These are phyloP conservation scores for Saturnispora diversa DNA, from an alignment of 805 yeast genomes.

Conservation along the genomic window DNA sequence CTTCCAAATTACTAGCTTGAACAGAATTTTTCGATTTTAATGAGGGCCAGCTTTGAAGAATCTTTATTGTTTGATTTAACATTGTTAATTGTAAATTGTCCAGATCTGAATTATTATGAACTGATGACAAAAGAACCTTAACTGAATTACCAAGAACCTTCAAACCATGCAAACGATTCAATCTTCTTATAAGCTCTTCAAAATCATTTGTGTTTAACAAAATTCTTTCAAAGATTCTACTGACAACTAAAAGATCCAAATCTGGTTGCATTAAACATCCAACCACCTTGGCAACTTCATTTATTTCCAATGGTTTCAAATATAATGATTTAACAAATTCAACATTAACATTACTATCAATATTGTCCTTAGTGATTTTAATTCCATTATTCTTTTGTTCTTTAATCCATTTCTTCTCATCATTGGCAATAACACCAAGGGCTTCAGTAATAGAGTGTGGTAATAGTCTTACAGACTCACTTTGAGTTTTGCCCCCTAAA, in stretches of 20 bases:
- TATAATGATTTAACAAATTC: conserved; percentile 56
- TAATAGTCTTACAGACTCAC: conserved; percentile 76
- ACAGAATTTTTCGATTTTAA: conserved; percentile 69
- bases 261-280: conserved; percentile 66
- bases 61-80: conserved; percentile 42
- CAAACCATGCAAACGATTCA: conserved; percentile 81
- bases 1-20: conserved; percentile 63
- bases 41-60: conserved; percentile 58
- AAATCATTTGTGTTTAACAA: conserved; percentile 37
- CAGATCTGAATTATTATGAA: conserved; percentile 8
- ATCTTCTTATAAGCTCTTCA: conserved; percentile 42
- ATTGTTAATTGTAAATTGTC: conserved; percentile 33
- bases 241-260: conserved; percentile 56
- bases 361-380: conserved; percentile 41
- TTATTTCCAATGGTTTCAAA: conserved; percentile 41
- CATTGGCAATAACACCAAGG: conserved; percentile 59
- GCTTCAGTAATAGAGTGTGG: conserved; percentile 85
- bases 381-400: conserved; percentile 43
- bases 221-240: conserved; percentile 59
- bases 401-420: conserved; percentile 67
- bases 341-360: conserved; percentile 52
- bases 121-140: conserved; percentile 26
- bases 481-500: conserved; percentile 95
- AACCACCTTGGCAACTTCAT: conserved; percentile 71
- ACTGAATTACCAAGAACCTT: conserved; percentile 62